Evolutionary conservation across 75 land plant species (phyloP).

Genomic region (Pseudotsuga menziesii): DNA sequence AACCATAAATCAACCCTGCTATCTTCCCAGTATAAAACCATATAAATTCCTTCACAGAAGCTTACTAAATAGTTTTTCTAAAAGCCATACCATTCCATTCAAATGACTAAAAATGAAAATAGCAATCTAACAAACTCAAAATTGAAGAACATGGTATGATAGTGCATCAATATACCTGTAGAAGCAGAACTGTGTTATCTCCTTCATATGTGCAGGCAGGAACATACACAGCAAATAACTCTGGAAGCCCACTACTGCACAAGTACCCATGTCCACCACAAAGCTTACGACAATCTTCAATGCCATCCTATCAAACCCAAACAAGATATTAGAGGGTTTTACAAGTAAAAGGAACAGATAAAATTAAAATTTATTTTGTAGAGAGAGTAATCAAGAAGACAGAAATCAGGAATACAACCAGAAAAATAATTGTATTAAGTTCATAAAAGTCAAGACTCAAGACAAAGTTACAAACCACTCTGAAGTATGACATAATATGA

Average conservation of each 20-base stretch:
- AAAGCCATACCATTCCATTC: too few species aligned
- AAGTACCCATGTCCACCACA: conserved; percentile 99
- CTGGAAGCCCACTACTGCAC: conserved; percentile 95
- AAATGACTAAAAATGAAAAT: neutral
- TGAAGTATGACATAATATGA: too few species aligned
- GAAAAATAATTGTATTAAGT: neutral
- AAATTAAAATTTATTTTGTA: conserved; percentile 4
- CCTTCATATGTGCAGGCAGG: conserved; percentile 99
- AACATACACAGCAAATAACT: conserved; percentile 94
- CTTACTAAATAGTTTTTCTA: neutral
- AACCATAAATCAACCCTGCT: neutral
- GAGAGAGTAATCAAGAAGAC: neutral
- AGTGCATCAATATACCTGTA: conserved; percentile 55
- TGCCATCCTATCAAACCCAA: conserved; percentile 65
- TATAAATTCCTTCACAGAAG: neutral
- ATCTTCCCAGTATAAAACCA: neutral
- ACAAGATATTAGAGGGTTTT: neutral
- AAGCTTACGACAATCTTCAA: conserved; percentile 96
- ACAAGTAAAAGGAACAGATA: neutral
- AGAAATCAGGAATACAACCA: neutral
- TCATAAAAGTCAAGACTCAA: too few species aligned
- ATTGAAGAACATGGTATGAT: neutral
- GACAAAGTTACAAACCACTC: too few species aligned
- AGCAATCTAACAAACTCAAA: neutral
- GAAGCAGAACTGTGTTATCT: conserved; percentile 78